phyloP scores from a whole-genome alignment of 345 rosid genomes.

The Eucalyptus guilfoylei region DNA sequence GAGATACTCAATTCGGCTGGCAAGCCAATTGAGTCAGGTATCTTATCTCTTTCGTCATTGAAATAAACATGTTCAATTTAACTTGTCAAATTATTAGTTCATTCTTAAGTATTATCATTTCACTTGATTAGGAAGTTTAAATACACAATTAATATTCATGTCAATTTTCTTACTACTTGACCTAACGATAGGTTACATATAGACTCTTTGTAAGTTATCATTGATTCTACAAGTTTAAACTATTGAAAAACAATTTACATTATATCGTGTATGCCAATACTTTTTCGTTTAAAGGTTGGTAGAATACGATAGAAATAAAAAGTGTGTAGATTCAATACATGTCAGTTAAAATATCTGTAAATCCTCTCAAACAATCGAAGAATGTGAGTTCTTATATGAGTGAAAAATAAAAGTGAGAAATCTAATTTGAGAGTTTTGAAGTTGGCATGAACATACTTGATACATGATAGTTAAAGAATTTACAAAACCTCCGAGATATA shows the following conservation, averaged over 20 bases:
- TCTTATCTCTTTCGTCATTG: neutral
- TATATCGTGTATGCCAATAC: neutral
- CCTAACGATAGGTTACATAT: neutral
- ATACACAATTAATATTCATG: accelerated
- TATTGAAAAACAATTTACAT: neutral
- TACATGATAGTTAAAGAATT: neutral
- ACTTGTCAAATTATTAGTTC: neutral
- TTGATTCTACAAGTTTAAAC: neutral
- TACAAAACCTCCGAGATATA: neutral
- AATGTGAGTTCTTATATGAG: neutral
- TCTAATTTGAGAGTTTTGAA: neutral
- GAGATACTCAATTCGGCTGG: neutral
- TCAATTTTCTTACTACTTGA: neutral
- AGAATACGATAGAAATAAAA: neutral
- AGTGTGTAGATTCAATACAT: neutral
- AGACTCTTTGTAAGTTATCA: neutral
- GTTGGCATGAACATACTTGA: accelerated
- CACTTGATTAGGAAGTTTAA: neutral
- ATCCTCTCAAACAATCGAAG: accelerated
- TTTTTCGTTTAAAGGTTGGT: neutral
- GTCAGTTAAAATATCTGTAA: neutral
- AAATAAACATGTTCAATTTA: neutral
- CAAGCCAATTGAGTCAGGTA: neutral
- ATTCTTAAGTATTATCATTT: neutral
- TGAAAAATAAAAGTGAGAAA: neutral